These are phyloP conservation scores for Kwoniella dejecticola DNA, from an alignment of 768 basidiomycete genomes.

Conservation along the genomic window DNA sequence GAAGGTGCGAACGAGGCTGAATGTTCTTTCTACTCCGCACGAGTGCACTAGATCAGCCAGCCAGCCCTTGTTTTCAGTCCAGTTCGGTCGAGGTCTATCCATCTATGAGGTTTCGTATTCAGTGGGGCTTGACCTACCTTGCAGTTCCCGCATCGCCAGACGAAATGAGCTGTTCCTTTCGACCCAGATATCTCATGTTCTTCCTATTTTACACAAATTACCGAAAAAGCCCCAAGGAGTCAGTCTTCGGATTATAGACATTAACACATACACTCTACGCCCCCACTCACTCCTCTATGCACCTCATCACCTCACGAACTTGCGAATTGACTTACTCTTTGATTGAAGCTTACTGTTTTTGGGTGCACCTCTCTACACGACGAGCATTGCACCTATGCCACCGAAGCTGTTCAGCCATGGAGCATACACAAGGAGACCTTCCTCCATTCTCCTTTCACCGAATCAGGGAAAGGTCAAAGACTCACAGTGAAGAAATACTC, in stretches of 20 bases:
- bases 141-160: constrained; percentile 52
- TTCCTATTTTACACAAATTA: constrained; percentile 30
- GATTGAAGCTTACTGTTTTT: constrained; percentile 50
- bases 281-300: neutral
- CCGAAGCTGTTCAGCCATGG: too few relatives aligned
- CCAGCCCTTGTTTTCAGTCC: neutral
- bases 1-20: constrained; percentile 50
- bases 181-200: constrained; percentile 53
- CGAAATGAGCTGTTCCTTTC: constrained; percentile 52
- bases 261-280: too few relatives aligned
- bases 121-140: constrained; percentile 37
- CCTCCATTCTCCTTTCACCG: too few relatives aligned
- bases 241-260: too few relatives aligned
- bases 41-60: neutral
- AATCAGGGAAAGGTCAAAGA: constrained; percentile 1
- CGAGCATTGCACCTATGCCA: constrained; percentile 40
- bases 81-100: neutral
- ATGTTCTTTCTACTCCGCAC: constrained; percentile 54
- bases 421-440: too few relatives aligned
- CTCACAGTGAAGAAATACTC: constrained; percentile 54
- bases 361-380: constrained; percentile 50
- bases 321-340: constrained; percentile 43
- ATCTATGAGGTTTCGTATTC: neutral
- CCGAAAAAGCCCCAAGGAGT: too few relatives aligned
- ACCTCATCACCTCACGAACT: neutral